Conservation (phyloP, 805 yeast genomes). For the Maudiozyma serrabonitensis region DNA sequence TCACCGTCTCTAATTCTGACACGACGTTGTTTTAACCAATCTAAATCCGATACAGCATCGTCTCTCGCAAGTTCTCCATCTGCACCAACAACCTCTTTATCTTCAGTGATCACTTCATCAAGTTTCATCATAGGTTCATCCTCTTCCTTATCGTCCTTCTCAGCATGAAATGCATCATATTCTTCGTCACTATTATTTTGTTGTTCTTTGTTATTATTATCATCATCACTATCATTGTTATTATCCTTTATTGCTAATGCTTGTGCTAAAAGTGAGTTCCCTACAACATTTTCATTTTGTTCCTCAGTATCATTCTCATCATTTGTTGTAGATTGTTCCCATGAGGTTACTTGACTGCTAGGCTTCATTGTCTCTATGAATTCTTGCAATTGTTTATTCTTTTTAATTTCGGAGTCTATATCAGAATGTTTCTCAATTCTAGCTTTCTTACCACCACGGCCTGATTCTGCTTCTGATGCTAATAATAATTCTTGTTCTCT, state of each 20-base stretch:
- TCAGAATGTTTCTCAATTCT: constrained; percentile 24
- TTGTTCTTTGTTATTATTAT: constrained; percentile 17
- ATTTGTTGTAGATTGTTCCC: constrained; percentile 38
- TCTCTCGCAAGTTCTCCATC: constrained; percentile 34
- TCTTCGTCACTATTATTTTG: constrained; percentile 37
- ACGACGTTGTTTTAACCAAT: constrained; percentile 76
- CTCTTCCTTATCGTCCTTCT: constrained; percentile 23
- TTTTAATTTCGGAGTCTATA: constrained; percentile 53
- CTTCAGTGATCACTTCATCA: constrained; percentile 12
- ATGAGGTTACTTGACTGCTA: constrained; percentile 54
- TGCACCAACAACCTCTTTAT: constrained; percentile 9
- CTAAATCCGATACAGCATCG: constrained; percentile 59
- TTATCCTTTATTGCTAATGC: constrained; percentile 31
- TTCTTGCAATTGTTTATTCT: constrained; percentile 63
- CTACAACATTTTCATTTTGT: constrained; percentile 27
- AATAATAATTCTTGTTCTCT: constrained; percentile 40
- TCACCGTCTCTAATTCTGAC: constrained; percentile 53
- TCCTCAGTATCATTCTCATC: constrained; percentile 12
- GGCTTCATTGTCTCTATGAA: constrained; percentile 80
- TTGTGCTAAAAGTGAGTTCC: constrained; percentile 32
- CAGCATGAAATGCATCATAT: constrained; percentile 30
- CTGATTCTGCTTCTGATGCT: constrained; percentile 22
- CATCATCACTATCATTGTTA: constrained; percentile 13
- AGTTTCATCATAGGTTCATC: constrained; percentile 45
- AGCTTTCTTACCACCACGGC: constrained; percentile 30